Evolutionary conservation across 768 basidiomycete genomes (phyloP).

Genomic region (Tephrocybe sp.): DNA sequence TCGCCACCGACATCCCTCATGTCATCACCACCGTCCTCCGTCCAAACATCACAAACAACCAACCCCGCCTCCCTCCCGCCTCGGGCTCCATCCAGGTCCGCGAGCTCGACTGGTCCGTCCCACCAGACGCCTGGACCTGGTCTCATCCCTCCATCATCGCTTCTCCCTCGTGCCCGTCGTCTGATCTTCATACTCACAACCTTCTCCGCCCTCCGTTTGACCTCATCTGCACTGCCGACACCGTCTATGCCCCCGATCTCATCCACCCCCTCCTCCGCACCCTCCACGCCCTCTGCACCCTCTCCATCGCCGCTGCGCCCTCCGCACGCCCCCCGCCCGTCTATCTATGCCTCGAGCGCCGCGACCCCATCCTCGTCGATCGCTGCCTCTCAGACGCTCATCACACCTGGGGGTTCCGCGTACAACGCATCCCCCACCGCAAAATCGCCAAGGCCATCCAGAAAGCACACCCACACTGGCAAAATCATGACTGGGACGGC

Average conservation of each 20-base stretch:
- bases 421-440: conserved; percentile 55
- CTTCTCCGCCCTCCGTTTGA: conserved; percentile 61
- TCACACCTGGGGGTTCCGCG: conserved; percentile 53
- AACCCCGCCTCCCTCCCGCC: conserved; percentile 20
- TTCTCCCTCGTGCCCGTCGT: conserved; percentile 22
- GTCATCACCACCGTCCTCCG: conserved; percentile 65
- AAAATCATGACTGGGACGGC: conserved; percentile 72
- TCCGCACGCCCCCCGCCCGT: conserved; percentile 43
- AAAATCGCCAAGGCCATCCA: conserved; percentile 63
- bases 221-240: conserved; percentile 82
- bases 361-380: conserved; percentile 70
- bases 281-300: conserved; percentile 49
- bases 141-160: conserved; percentile 37
- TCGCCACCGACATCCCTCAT: conserved; percentile 71
- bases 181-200: conserved; percentile 7
- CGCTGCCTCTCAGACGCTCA: conserved; percentile 56
- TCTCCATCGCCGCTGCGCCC: conserved; percentile 30
- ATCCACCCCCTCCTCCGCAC: conserved; percentile 70
- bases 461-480: conserved; percentile 60
- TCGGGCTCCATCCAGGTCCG: conserved; percentile 56
- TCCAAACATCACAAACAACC: conserved; percentile 60
- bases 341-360: conserved; percentile 71
- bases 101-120: conserved; percentile 70
- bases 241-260: conserved; percentile 66
- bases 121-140: conserved; percentile 59